A percentile compares a stretch with the other conserved stretches of the same genome.
Conservation (phyloP, 345 rosid genomes). For the Euphorbia lathyris region DNA sequence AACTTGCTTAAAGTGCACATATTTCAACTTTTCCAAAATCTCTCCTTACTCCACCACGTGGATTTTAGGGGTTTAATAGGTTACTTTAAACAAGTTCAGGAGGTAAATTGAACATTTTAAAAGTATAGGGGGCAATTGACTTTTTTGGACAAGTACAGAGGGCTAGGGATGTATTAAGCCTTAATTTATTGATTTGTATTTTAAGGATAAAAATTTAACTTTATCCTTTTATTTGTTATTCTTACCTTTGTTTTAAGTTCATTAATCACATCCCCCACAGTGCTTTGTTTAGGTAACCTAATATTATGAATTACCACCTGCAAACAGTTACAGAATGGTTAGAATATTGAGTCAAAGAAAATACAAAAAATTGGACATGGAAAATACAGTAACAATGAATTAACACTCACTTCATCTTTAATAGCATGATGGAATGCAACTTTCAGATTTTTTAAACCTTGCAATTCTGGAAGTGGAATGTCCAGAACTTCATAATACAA, state of each 20-base stretch:
- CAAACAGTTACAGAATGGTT: constrained; percentile 20
- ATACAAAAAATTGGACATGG: neutral
- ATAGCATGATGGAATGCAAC: constrained; percentile 77
- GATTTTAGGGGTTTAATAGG: too few species aligned
- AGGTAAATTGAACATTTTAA: too few species aligned
- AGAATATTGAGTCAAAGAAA: constrained; percentile 9
- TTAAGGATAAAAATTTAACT: too few species aligned
- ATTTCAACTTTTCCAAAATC: too few species aligned
- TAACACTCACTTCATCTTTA: constrained; percentile 72
- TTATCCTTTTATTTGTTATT: too few species aligned
- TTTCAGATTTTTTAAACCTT: constrained; percentile 82
- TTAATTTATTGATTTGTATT: too few species aligned
- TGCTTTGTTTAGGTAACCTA: constrained; percentile 88
- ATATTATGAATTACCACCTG: constrained; percentile 84
- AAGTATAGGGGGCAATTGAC: too few species aligned
- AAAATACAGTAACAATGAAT: neutral
- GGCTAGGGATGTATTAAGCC: too few species aligned
- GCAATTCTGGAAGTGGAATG: constrained; percentile 94
- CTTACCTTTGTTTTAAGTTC: constrained; percentile 83
- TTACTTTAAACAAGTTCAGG: too few species aligned
- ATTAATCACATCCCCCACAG: constrained; percentile 86
- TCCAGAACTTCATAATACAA: constrained; percentile 93
- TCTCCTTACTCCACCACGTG: too few species aligned
- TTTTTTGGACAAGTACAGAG: too few species aligned
- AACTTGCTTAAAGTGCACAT: too few species aligned